Percentiles rank a stretch among this genome's conserved stretches.
Evolutionary conservation across 2,329 filamentous ascomycete species (phyloP).

Genomic region (Ceratocystis huliohia): DNA sequence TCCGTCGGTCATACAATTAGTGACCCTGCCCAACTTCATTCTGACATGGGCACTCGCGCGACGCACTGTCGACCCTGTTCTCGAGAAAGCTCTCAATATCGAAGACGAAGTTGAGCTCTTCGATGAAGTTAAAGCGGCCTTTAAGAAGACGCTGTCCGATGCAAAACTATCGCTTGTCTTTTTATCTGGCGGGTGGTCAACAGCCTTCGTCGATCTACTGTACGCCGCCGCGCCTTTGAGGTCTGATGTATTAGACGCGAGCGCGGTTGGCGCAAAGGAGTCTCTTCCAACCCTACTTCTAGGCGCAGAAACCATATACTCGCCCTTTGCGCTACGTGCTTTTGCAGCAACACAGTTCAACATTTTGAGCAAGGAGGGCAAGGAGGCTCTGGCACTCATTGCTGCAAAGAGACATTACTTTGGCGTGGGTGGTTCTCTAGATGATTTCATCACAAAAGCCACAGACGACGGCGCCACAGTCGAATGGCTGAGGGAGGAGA

Average conservation of each 20-base stretch:
- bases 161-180: slow-evolving; percentile 48
- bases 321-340: slow-evolving; percentile 52
- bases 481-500: slow-evolving; percentile 43
- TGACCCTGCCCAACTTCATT: slow-evolving; percentile 67
- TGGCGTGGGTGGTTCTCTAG: slow-evolving; percentile 69
- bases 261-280: neutral
- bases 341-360: slow-evolving; percentile 56
- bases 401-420: slow-evolving; percentile 74
- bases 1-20: slow-evolving; percentile 59
- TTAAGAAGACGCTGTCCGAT: slow-evolving; percentile 40
- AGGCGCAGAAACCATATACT: slow-evolving; percentile 75
- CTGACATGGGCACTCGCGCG: slow-evolving; percentile 51
- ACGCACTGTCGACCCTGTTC: slow-evolving; percentile 34
- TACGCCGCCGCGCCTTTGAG: slow-evolving; percentile 25
- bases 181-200: slow-evolving; percentile 63
- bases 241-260: neutral
- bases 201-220: slow-evolving; percentile 49
- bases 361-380: slow-evolving; percentile 35
- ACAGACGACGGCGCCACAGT: slow-evolving; percentile 38
- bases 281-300: slow-evolving; percentile 41
- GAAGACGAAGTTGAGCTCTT: slow-evolving; percentile 54
- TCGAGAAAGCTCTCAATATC: slow-evolving; percentile 32
- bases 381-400: slow-evolving; percentile 48
- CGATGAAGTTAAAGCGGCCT: slow-evolving; percentile 43
- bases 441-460: slow-evolving; percentile 53